Base-by-base conservation (phyloP, 1,284 basidiomycete species). In the Vanrija humicola region DNA sequence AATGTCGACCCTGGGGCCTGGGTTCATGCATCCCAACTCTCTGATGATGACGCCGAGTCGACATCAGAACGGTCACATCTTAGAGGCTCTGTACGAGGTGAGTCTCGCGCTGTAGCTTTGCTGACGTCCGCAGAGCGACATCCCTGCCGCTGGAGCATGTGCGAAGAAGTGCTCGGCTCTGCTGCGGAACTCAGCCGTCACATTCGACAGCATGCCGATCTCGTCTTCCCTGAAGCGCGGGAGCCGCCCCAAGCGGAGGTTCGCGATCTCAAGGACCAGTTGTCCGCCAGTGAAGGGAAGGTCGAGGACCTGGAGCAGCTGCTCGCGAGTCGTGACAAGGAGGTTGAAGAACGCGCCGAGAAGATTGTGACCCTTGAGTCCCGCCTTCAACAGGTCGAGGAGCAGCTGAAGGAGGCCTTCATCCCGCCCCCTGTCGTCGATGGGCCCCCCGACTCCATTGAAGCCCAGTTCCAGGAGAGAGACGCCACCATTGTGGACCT, bases 391-490 rank as follows among this genome's bases (percentile, higher is more conserved):
- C 39, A 38, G 9, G 8, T 40, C 1, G 50, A 46, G n/a, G 50
- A 40, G 18, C 43, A 21, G 21, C 43, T 26, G 5, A 45, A 21
- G 19, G 43, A 45, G 16, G 43, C 43, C 3, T 43, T 21, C 18
- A 21, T 21, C n/a, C 9, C 40, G 12, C 16, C 21, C 3, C 40
- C 40, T 19, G 40, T 21, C 18, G 40, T 26, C 15, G 43, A 23
- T 4, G 19, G 16, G 12, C 21, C 23, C n/a, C 26, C 46, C 8
- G 46, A 53, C 16, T 19, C 40, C 1, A 9, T 38, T 23, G 52
- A 53, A 15, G 52, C 46, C 15, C 18, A 53, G 51, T 16, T 55
- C 29, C 34, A 52, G 29, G 54, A 56, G 48, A 38, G 52, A 19
- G 48, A 57, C 18, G 49, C 50, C 15, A 15, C 18, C 10, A 53